These are phyloP conservation scores for Alternaria viburni DNA, from an alignment of 2,329 filamentous ascomycete species.

Conservation along the genomic window DNA sequence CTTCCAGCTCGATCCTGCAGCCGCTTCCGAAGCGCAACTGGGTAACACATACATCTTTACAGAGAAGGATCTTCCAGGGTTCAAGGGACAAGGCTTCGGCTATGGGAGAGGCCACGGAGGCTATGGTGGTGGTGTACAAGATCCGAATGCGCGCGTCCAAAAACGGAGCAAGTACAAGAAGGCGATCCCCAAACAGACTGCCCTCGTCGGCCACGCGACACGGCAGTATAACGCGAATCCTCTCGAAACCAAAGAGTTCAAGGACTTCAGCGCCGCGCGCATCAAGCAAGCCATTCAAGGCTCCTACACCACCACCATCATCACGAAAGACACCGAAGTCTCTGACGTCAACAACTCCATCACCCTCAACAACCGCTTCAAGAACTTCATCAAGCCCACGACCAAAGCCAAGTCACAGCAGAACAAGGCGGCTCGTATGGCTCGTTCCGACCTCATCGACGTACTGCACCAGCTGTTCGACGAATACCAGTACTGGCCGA, in stretches of 20 bases:
- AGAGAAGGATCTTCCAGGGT: conserved; percentile 88
- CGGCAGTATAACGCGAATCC: conserved; percentile 61
- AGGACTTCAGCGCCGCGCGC: conserved; percentile 49
- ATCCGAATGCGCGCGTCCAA: conserved; percentile 41
- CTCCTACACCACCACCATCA: conserved; percentile 37
- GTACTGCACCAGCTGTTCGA: conserved; percentile 83
- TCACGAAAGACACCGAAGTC: conserved; percentile 34
- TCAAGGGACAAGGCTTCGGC: conserved; percentile 52
- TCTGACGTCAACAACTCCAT: conserved; percentile 34
- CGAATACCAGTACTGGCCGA: conserved; percentile 89
- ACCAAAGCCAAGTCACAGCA: conserved; percentile 32
- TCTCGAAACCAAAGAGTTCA: conserved; percentile 52
- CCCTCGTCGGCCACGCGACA: conserved; percentile 67
- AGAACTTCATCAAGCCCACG: conserved; percentile 37
- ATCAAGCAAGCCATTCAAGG: conserved; percentile 55
- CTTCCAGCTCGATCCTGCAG: conserved; percentile 74
- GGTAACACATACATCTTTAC: conserved; percentile 91
- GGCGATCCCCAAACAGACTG: conserved; percentile 53
- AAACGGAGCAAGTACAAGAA: conserved; percentile 46
- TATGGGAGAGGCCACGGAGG: conserved; percentile 26
- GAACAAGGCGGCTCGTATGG: conserved; percentile 88
- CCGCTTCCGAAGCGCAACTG: conserved; percentile 62
- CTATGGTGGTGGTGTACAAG: conserved; percentile 33
- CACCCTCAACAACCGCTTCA: conserved; percentile 41
- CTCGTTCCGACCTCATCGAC: conserved; percentile 86